Conservation (phyloP, 495 filamentous ascomycete species). For the Xylaria bambusicola region DNA sequence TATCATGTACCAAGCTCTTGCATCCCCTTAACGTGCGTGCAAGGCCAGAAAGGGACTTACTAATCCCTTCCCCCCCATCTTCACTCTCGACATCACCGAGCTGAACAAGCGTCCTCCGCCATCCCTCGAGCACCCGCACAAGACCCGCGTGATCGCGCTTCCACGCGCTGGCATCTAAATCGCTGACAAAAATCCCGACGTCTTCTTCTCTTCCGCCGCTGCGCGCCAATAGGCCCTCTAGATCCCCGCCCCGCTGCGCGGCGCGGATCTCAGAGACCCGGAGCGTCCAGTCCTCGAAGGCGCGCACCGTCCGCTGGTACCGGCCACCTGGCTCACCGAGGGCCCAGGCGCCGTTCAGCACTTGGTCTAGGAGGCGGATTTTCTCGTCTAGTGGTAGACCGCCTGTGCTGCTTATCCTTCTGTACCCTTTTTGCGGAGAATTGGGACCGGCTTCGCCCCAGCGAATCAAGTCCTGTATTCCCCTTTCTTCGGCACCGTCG, state of each 20-base stretch:
- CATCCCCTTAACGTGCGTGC: conserved; percentile 41
- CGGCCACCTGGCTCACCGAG: conserved; percentile 51
- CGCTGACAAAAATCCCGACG: conserved; percentile 41
- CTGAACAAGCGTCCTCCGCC: conserved; percentile 38
- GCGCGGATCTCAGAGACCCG: conserved; percentile 43
- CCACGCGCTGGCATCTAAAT: conserved; percentile 41
- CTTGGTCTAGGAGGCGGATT: conserved; percentile 52
- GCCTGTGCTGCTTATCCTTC: conserved; percentile 16
- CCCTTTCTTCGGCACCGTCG: conserved; percentile 36
- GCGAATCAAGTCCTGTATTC: conserved; percentile 38
- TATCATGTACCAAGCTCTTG: conserved; percentile 42
- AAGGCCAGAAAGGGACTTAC: conserved; percentile 33
- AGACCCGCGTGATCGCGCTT: conserved; percentile 46
- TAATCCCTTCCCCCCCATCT: neutral
- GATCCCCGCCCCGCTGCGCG: conserved; percentile 30
- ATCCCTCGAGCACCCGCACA: conserved; percentile 44
- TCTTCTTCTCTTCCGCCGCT: conserved; percentile 20
- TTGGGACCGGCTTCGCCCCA: conserved; percentile 30
- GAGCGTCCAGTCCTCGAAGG: conserved; percentile 55
- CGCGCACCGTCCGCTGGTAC: conserved; percentile 47
- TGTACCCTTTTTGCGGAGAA: neutral
- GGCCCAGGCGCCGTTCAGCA: conserved; percentile 52
- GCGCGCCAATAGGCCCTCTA: conserved; percentile 26
- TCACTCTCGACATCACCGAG: conserved; percentile 28
- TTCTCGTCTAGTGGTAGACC: conserved; percentile 46